Base-by-base conservation (phyloP, 2,329 filamentous ascomycete species). In the Ophiostoma perfectum region DNA sequence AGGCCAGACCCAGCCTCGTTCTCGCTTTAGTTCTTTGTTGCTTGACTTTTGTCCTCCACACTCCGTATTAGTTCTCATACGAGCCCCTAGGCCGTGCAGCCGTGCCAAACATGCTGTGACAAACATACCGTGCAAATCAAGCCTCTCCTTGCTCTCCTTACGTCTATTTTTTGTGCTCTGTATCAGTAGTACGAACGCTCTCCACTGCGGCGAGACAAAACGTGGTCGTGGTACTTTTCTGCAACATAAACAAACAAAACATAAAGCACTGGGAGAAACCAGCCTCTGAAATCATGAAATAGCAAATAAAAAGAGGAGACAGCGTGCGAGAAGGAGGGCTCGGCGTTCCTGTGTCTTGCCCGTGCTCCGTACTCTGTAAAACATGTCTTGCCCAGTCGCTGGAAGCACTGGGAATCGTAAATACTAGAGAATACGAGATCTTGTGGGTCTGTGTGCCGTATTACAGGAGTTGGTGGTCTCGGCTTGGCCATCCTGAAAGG, bases 141-240 rank as follows among this genome's bases (percentile, higher is more conserved):
- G 18, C 49, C 18, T 36, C 49, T 55, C 18, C 49, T 12, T 55
- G 18, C 18, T 36, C 49, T 55, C 18, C 49, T 12, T 55, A 11
- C 18, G 49, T 55, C 49, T 12, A 55, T 55, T 12, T 27, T 8
- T 8, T 27, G 5, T 55, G 11, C 49, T 11, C 11, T 7, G n/a
- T 55, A 44, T 44, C 42, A 14, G n/a, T 47, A 16, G 45, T 47
- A 27, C 55, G 27, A 38, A 60, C 27, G 14, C 52, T 58, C 18
- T 38, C 12, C 55, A 60, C 55, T 60, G n/a, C 49, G 49, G n/a
- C 49, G 27, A 60, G 12, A 60, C 55, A 60, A 11, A 60, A 60
- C 55, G 55, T 60, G 27, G 55, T 38, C 5, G 55, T 60, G 12
- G 55, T 60, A 60, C 55, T 60, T 58, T 39, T 2, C 27, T 60